phyloP scores from a whole-genome alignment of 805 yeast species.

The Candida ficus region DNA sequence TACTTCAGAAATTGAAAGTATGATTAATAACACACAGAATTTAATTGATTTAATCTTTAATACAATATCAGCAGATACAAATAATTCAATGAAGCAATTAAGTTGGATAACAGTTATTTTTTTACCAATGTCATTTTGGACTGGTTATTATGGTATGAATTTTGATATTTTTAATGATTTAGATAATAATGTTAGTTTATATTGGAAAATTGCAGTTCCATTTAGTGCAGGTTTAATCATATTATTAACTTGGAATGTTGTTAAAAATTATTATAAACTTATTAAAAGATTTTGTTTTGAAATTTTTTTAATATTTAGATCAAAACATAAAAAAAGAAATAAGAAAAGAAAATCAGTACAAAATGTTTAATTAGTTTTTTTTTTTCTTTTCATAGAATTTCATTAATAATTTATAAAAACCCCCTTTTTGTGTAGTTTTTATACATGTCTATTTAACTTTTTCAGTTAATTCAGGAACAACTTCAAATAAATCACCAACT shows the following conservation, averaged over 20 bases:
- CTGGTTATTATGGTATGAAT: conserved; percentile 54
- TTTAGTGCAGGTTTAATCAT: conserved; percentile 33
- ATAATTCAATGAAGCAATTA: conserved; percentile 48
- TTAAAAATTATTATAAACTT: conserved; percentile 10
- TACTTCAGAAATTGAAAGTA: conserved; percentile 48
- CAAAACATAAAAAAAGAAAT: not conserved
- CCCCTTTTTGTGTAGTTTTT: not conserved
- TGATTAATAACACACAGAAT: conserved; percentile 47
- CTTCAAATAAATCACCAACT: conserved; percentile 82
- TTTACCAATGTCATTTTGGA: conserved; percentile 53
- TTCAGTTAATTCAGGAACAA: conserved; percentile 84
- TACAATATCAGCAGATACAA: conserved; percentile 50
- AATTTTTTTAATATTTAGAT: not conserved
- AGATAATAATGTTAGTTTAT: conserved; percentile 24
- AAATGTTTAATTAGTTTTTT: conserved; percentile 1
- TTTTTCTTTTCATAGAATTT: not conserved
- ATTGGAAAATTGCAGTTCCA: conserved; percentile 29
- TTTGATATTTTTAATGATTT: conserved; percentile 34
- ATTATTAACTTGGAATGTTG: conserved; percentile 30
- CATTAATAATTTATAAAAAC: not conserved
- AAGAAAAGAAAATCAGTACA: not conserved
- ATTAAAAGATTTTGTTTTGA: conserved; percentile 6
- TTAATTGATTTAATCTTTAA: conserved; percentile 50
- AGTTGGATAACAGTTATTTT: conserved; percentile 55
- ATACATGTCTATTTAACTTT: conserved; percentile 37